These are phyloP conservation scores for Blastomyces silverae DNA, from an alignment of 2,329 filamentous ascomycete species.

Conservation along the genomic window DNA sequence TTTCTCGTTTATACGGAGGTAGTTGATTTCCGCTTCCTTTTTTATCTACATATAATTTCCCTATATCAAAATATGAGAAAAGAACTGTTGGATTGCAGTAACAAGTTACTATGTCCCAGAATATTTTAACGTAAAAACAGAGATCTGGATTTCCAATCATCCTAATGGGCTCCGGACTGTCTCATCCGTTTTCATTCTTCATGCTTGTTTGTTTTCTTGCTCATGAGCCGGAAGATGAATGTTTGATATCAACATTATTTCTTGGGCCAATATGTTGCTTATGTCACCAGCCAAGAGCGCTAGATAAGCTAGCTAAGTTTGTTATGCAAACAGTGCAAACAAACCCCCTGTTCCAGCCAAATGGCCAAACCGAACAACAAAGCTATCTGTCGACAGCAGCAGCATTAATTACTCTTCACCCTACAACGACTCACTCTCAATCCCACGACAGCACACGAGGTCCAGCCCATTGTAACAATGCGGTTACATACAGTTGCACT, in stretches of 20 bases:
- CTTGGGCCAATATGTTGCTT: not conserved
- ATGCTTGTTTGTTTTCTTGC: not conserved
- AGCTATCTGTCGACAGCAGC: not conserved
- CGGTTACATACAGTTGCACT: constrained; percentile 56
- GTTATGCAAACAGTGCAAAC: constrained; percentile 19
- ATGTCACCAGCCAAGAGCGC: not conserved
- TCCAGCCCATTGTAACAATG: constrained; percentile 45
- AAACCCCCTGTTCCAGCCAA: constrained; percentile 15
- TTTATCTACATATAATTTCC: not conserved
- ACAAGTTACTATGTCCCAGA: not conserved
- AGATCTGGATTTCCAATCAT: not conserved
- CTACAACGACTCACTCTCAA: not conserved
- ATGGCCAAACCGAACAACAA: constrained; percentile 5
- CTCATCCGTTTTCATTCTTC: too few relatives aligned
- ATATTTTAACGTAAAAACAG: not conserved
- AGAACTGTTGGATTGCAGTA: not conserved
- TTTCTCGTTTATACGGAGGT: not conserved
- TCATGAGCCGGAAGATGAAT: not conserved
- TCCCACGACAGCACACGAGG: not conserved
- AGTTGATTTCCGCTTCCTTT: too few relatives aligned
- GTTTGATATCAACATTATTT: too few relatives aligned
- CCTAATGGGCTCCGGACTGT: too few relatives aligned
- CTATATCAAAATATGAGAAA: not conserved
- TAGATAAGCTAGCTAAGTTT: too few relatives aligned
- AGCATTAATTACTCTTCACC: not conserved